Evolutionary conservation across 2,329 filamentous ascomycete genomes (phyloP).

Genomic region (Dryadomyces quercivorus): DNA sequence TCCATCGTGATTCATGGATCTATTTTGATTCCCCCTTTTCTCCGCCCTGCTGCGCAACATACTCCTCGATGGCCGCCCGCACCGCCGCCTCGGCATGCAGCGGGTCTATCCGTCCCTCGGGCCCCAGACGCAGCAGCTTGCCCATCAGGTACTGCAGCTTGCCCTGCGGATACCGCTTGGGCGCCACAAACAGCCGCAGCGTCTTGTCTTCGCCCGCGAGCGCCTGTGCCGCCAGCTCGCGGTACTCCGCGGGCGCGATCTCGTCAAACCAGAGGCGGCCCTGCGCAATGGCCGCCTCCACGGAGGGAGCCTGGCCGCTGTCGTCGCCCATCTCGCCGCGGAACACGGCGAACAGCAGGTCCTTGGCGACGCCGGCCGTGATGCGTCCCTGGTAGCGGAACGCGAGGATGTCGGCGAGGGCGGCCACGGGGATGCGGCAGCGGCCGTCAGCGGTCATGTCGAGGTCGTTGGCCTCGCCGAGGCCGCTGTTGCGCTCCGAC

Average conservation of each 20-base stretch:
- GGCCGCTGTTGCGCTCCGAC: constrained; percentile 26
- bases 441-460: constrained; percentile 30
- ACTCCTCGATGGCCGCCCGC: constrained; percentile 18
- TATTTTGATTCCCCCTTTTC: neutral
- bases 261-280: constrained; percentile 43
- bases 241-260: constrained; percentile 34
- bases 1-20: neutral
- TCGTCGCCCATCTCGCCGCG: constrained; percentile 25
- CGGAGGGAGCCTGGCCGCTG: constrained; percentile 14
- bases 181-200: constrained; percentile 30
- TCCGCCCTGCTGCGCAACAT: constrained; percentile 1
- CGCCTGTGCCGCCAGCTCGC: constrained; percentile 29
- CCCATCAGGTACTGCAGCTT: constrained; percentile 51
- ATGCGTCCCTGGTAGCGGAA: constrained; percentile 36
- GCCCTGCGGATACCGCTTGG: constrained; percentile 36
- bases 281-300: constrained; percentile 31
- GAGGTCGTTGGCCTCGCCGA: constrained; percentile 10
- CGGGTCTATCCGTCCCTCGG: constrained; percentile 43
- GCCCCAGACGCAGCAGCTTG: constrained; percentile 42
- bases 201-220: constrained; percentile 34
- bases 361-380: constrained; percentile 44
- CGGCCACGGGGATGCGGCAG: constrained; percentile 32
- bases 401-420: constrained; percentile 38
- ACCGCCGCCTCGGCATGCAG: constrained; percentile 35
- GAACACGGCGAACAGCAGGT: constrained; percentile 41